Conservation (phyloP, 2,329 filamentous ascomycete genomes). For the Sclerotinia sclerotiorum region DNA sequence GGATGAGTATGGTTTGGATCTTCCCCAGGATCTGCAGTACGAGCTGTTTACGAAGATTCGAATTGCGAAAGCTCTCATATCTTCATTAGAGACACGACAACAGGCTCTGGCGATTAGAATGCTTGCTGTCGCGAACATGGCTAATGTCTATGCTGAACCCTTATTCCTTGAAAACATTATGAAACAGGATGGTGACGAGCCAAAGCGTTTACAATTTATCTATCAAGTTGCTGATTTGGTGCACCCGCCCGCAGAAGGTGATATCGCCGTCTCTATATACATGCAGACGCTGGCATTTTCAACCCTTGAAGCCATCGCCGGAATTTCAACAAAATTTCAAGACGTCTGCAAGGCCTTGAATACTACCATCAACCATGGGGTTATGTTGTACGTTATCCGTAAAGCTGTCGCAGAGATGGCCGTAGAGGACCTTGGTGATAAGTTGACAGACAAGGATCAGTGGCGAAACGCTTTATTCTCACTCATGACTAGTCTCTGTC, state of each 20-base stretch:
- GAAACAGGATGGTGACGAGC: conserved; percentile 85
- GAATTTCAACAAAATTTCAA: conserved; percentile 72
- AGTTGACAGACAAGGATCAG: conserved; percentile 70
- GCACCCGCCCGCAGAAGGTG: conserved; percentile 73
- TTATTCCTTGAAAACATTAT: conserved; percentile 85
- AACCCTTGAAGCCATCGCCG: conserved; percentile 80
- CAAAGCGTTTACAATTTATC: conserved; percentile 81
- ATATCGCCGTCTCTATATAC: conserved; percentile 66
- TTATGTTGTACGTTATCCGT: conserved; percentile 87
- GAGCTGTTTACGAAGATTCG: conserved; percentile 83
- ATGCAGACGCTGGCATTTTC: conserved; percentile 80
- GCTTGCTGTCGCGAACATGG: conserved; percentile 84
- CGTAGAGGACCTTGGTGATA: conserved; percentile 57
- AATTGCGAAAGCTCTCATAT: conserved; percentile 75
- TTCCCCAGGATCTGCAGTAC: conserved; percentile 74
- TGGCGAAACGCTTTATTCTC: conserved; percentile 90
- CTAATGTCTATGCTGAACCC: conserved; percentile 80
- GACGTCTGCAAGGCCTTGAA: conserved; percentile 91
- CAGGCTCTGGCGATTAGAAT: conserved; percentile 78
- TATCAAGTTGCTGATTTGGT: conserved; percentile 92
- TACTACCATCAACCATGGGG: conserved; percentile 93
- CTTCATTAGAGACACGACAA: conserved; percentile 65
- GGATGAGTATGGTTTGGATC: conserved; percentile 55
- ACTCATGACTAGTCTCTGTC: conserved; percentile 78
- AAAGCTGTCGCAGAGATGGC: conserved; percentile 85